Conservation (phyloP, 345 rosid genomes). For the Firmiana major region DNA sequence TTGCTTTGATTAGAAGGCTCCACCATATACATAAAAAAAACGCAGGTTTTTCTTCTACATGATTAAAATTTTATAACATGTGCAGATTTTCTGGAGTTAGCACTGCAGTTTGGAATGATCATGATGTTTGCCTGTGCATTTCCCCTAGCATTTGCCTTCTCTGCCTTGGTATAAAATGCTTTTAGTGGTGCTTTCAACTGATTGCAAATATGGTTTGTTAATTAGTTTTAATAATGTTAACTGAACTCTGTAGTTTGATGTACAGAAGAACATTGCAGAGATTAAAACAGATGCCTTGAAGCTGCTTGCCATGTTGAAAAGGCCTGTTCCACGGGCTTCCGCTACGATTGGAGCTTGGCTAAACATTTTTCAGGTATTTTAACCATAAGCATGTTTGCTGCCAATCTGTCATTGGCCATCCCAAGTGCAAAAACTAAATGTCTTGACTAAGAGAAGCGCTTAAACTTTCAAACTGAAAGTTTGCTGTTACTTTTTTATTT, state of each 20-base stretch:
- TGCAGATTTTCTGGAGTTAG: constrained; percentile 80
- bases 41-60: not conserved
- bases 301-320: constrained; percentile 61
- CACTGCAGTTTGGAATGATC: constrained; percentile 92
- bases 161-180: constrained; percentile 52
- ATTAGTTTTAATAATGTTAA: not conserved
- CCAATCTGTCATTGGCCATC: not conserved
- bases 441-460: not conserved
- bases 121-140: constrained; percentile 99
- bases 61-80: not conserved
- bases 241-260: constrained; percentile 15
- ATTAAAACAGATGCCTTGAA: constrained; percentile 86
- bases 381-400: not conserved
- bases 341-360: constrained; percentile 91
- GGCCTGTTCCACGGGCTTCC: constrained; percentile 85
- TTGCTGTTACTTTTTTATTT: too few species aligned
- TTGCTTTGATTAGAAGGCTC: not conserved
- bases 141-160: constrained; percentile 78
- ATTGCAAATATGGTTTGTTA: constrained; percentile 1
- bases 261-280: constrained; percentile 74
- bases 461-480: too few species aligned
- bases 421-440: not conserved
- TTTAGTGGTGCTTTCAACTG: constrained; percentile 4
- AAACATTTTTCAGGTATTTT: constrained; percentile 83
- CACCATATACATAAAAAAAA: not conserved